Evolutionary conservation across 805 yeast genomes (phyloP), one percentile per base, ranked within the genome.

Genomic region (Teunomyces pallodes): DNA sequence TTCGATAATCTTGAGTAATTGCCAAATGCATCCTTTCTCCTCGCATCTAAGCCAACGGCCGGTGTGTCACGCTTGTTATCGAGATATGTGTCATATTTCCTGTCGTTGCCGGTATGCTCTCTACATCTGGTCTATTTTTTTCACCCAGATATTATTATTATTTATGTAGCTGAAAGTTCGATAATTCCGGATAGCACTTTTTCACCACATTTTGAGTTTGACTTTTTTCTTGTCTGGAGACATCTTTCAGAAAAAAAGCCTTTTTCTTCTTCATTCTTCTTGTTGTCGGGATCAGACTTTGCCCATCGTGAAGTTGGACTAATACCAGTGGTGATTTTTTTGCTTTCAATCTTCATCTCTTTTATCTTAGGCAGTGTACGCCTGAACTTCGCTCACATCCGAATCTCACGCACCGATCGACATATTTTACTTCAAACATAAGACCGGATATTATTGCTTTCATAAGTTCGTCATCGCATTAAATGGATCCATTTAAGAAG

Each of bases 401-500:
- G 14, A 13, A 32, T 32, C 35, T 32, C 35, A 32, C 35, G 35
- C 35, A 32, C 35, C 35, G 35, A 32, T 32, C 35, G 17, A 32
- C 35, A 32, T 32, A 32, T 32, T 13, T 32, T 28, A 28, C 10
- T 28, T 31, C 8, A n/a, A 31, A 31, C 35, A 31, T 32, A 13
- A 32, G 35, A 32, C 35, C 35, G 13, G 17, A 13, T 32, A 32
- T 32, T 16, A 7, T 32, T 32, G 35, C 35, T 32, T 31, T 32
- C 35, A 13, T 32, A 10, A 9, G 4, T 32, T 32, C 14, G 35
- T n/a, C 16, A 32, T 32, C 10, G 35, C 35, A 32, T 32, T 32
- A 32, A 32, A 43, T 43, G 46, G 36, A 33, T 9, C 27, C 16
- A 9, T 46, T 24, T 36, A 46, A 42, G 45, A 48, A 58, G n/a